A percentile compares a stretch with the other conserved stretches of the same genome.
Conservation (phyloP, 164 flowering plant genomes). For the Aristolochia contorta region DNA sequence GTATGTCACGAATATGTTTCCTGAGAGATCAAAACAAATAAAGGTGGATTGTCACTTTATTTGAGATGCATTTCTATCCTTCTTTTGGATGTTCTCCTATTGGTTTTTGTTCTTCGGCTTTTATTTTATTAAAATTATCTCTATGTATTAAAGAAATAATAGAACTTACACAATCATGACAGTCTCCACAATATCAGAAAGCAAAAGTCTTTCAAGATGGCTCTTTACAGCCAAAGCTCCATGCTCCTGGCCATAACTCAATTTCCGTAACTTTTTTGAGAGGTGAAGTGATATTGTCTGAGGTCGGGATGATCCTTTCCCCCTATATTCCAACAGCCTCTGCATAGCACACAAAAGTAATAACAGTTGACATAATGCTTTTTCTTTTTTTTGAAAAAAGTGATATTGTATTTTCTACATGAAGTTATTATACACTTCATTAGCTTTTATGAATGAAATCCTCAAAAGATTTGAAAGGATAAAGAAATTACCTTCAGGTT, state of each 20-base stretch:
- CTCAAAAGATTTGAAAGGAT: background rate
- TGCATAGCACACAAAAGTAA: slow-evolving; percentile 18
- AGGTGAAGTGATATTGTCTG: slow-evolving; percentile 59
- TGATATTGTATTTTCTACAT: too few relatives aligned
- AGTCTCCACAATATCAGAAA: slow-evolving; percentile 57
- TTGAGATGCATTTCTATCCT: too few relatives aligned
- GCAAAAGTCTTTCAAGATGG: slow-evolving; percentile 54
- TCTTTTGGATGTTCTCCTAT: too few relatives aligned
- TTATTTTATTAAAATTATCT: background rate
- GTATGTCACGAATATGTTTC: too few relatives aligned
- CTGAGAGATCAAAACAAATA: too few relatives aligned
- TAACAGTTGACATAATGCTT: too few relatives aligned
- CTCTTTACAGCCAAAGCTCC: slow-evolving; percentile 70
- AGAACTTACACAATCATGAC: slow-evolving; percentile 45
- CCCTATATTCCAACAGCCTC: slow-evolving; percentile 65
- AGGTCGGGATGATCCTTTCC: slow-evolving; percentile 23
- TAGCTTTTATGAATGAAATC: too few relatives aligned
- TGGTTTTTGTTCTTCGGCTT: too few relatives aligned
- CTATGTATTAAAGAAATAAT: background rate
- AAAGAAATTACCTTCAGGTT: slow-evolving; percentile 54
- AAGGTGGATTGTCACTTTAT: too few relatives aligned
- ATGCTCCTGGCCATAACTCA: slow-evolving; percentile 62
- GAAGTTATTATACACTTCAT: too few relatives aligned
- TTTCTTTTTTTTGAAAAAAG: too few relatives aligned
- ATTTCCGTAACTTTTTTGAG: slow-evolving; percentile 48